Evolutionary conservation across 2,329 filamentous ascomycete species (phyloP), one percentile per base, ranked within the genome.

Genomic region (Clathrospora elynae): DNA sequence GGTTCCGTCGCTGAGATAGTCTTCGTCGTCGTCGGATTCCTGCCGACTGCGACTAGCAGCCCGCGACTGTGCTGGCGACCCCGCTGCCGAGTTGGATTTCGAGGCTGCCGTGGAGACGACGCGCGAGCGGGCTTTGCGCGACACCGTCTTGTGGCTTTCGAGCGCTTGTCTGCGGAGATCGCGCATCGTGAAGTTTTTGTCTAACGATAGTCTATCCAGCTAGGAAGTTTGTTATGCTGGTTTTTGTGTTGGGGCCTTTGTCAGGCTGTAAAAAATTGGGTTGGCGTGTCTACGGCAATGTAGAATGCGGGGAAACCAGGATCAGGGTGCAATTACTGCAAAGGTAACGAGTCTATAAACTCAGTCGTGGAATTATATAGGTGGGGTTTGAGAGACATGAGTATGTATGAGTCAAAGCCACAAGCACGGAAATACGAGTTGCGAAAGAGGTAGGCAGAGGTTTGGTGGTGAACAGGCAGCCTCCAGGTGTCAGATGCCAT

Each of bases 101-200:
- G 83, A 87, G 20, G 74, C 75, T 42, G 77, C 75, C 22, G 80
- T 79, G 11, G 81, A 83, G 29, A 73, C 75, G 43, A 77, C 75
- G 46, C 75, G 75, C 14, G 80, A 79, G 48, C 77, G 78, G 14
- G 84, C 83, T 68, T 88, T 89, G 59, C 78, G 79, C 32, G 86
- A 89, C 22, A 82, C 72, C 11, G 85, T 90, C 74, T 90, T 90
- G 65, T 81, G 80, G 72, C 82, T 84, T 71, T 86, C 84, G 45
- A 88, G 80, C 35, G 82, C 85, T 69, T 86, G 85, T 64, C 86
- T 84, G 57, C 84, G 71, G 33, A 78, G 70, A 41, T 86, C 82
- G 62, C 79, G 82, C 83, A 86, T 86, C 31, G 38, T 59, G 49
- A 32, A 37, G 6, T 33, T 12, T 36, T 8, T 17, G 5, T 14